Base-by-base conservation (phyloP, 2,329 filamentous ascomycete species). In the Diaporthe caulivora region DNA sequence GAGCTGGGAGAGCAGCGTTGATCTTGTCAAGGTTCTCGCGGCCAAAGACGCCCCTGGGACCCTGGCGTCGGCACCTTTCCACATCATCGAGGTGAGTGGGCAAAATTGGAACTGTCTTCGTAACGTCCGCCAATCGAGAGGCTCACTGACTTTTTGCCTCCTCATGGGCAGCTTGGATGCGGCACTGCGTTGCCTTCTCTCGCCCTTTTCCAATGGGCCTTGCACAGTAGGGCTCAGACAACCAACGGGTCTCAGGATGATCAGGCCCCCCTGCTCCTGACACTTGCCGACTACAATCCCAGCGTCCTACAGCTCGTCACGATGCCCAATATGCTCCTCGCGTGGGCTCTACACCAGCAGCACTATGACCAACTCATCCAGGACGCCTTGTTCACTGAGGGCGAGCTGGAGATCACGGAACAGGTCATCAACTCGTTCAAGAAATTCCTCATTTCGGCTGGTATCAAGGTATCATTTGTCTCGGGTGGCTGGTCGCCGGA, bases 1-100 rank as follows among this genome's bases (percentile, higher is more conserved):
- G 85, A 95, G 93, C 78, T 97, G 94, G 94, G 94, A 97, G 84
- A 95, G 94, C 83, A 94, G 92, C 74, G 87, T 95, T 69, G 94
- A 97, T 80, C 86, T 97, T 24, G 93, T 94, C 67, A 93, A 91
- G 79, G 90, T 93, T n/a, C 81, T 92, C 40, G 86, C 86, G 0
- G 78, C 80, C 3, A 85, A 85, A 34, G 81, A 83, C 34, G 70
- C 78, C 17, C 81, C 84, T 64, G 77, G 83, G 24, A 74, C 80
- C 4, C 51, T 82, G 74, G 77, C 77, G 26, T 75, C 81, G 15
- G 79, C 80, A 37, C 82, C 85, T 0, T 81, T 85, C 67, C 84
- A 85, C 47, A 79, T 90, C 49, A 84, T 91, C 65, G 89, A 91
- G 87, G 89, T 91, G 83, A 78, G 86, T 76, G 70, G 72, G 44